Percentiles rank a stretch among this genome's conserved stretches.
phyloP scores from a whole-genome alignment of 345 rosid species.

The Isatis tinctoria region DNA sequence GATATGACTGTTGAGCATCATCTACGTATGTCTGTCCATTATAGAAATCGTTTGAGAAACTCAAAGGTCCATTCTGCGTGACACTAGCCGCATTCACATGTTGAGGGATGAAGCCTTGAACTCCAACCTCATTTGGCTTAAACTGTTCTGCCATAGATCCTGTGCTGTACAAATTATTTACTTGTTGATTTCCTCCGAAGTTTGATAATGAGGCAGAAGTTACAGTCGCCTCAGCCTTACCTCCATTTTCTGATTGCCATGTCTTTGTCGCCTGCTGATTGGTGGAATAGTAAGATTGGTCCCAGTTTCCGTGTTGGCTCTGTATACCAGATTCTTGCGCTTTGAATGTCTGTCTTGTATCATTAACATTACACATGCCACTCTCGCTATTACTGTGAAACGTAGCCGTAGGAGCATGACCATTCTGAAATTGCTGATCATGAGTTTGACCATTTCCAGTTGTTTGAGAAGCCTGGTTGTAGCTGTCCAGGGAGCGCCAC shows the following conservation, averaged over 20 bases:
- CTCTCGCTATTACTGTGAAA: constrained; percentile 34
- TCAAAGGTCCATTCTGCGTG: constrained; percentile 46
- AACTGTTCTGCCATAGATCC: constrained; percentile 35
- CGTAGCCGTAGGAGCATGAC: constrained; percentile 33
- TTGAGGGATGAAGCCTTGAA: constrained; percentile 43
- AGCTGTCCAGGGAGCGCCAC: constrained; percentile 71
- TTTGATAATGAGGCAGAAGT: constrained; percentile 25
- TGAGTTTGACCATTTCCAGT: constrained; percentile 35
- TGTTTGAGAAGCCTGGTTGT: constrained; percentile 51
- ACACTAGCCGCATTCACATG: constrained; percentile 45
- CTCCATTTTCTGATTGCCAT: constrained; percentile 50
- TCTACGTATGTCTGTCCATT: constrained; percentile 42
- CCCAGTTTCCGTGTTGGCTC: constrained; percentile 49
- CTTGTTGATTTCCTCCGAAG: constrained; percentile 48
- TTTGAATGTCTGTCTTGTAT: constrained; percentile 38
- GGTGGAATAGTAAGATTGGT: constrained; percentile 43
- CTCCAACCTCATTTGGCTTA: constrained; percentile 46
- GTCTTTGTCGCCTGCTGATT: constrained; percentile 37
- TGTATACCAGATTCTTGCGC: constrained; percentile 40
- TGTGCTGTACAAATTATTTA: constrained; percentile 40
- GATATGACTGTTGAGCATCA: constrained; percentile 49
- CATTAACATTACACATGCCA: constrained; percentile 36
- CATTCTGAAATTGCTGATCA: constrained; percentile 61
- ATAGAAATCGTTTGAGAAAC: constrained; percentile 49
- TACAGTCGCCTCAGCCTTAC: constrained; percentile 25